Percentiles rank a stretch among this genome's conserved stretches.
phyloP scores from a whole-genome alignment of 2,329 filamentous ascomycete genomes.

The Fusarium sp. region DNA sequence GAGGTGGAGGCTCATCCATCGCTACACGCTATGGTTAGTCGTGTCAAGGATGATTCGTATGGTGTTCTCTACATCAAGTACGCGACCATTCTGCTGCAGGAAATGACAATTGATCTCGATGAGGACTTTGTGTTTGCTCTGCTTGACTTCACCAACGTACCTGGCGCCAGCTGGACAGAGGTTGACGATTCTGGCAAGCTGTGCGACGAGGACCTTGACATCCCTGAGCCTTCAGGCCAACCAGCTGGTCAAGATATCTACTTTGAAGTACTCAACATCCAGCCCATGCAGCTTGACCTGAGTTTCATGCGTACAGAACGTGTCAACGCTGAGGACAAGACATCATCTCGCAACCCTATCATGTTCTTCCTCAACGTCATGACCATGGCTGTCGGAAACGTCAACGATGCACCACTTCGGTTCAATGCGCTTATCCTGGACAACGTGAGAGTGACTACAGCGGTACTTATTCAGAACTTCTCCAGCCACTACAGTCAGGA shows the following conservation, averaged over 20 bases:
- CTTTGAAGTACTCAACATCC: conserved; percentile 95
- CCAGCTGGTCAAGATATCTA: conserved; percentile 94
- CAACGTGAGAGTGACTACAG: conserved; percentile 91
- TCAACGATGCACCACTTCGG: conserved; percentile 95
- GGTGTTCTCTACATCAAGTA: conserved; percentile 99
- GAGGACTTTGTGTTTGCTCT: conserved; percentile 98
- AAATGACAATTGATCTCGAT: conserved; percentile 98
- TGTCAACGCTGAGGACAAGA: conserved; percentile 95
- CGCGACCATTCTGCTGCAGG: conserved; percentile 90
- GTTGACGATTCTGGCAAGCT: conserved; percentile 82
- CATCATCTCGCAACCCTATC: conserved; percentile 88
- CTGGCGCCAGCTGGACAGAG: conserved; percentile 81
- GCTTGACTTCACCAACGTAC: conserved; percentile 93
- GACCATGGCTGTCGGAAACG: conserved; percentile 99
- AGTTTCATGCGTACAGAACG: conserved; percentile 97
- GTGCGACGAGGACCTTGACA: conserved; percentile 89
- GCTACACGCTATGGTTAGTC: conserved; percentile 88
- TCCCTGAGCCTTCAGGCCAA: conserved; percentile 89
- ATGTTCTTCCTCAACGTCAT: conserved; percentile 99
- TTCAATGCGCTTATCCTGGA: conserved; percentile 95
- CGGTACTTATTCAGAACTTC: conserved; percentile 85
- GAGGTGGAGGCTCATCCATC: conserved; percentile 98
- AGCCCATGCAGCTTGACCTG: conserved; percentile 97
- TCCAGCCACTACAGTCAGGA: conserved; percentile 97
- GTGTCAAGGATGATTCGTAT: conserved; percentile 98